Base-by-base conservation (phyloP, 441 rosid species). In the Sinapis alba region DNA sequence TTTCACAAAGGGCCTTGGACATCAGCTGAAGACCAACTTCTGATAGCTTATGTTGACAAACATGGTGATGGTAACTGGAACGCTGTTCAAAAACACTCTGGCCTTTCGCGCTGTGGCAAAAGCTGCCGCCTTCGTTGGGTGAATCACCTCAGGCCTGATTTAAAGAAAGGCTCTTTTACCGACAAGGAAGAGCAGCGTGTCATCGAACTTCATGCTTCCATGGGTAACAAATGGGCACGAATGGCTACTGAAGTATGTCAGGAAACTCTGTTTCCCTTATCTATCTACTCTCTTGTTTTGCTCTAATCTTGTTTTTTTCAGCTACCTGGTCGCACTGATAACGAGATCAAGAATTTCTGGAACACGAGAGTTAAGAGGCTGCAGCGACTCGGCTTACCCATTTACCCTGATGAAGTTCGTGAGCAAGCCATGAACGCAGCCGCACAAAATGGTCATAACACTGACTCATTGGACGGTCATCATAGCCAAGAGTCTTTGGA, bases 161-260 rank as follows among this genome's bases (percentile, higher is more conserved):
- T 93, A 83, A 93, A 90, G 50, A 93, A 93, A 78, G 98, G 98
- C 10, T 79, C 96, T 24, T 96, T 96, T 78, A 89, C 98, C 0
- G 88, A 79, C 4, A 91, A 90, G 53, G 99, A 96, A 83, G 97
- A 93, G 66, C 83, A 83, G 30, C 85, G 79, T 30, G 91, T 93
- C 38, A 84, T 90, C 28, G 90, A 91, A 72, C 97, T 91, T 72
- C 99, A 93, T 85, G 89, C 94, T 56, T 75, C 81, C 69, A 85
- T 91, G 89, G 99, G 99, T 47, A 96, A 96, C 87, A 96, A 96
- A 84, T 93, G 99, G 99, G 97, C 98, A n/a, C 86, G 93, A 24
- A 93, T 96, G 97, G 99, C 99, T 79, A 86, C 88, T 27, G 90
- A 93, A 82, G 99, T 96, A 82, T 73, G 2, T n/a, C 5, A 32